These are phyloP conservation scores for Cladosporium cucumerinum DNA, from an alignment of 2,329 filamentous ascomycete species.

Conservation along the genomic window DNA sequence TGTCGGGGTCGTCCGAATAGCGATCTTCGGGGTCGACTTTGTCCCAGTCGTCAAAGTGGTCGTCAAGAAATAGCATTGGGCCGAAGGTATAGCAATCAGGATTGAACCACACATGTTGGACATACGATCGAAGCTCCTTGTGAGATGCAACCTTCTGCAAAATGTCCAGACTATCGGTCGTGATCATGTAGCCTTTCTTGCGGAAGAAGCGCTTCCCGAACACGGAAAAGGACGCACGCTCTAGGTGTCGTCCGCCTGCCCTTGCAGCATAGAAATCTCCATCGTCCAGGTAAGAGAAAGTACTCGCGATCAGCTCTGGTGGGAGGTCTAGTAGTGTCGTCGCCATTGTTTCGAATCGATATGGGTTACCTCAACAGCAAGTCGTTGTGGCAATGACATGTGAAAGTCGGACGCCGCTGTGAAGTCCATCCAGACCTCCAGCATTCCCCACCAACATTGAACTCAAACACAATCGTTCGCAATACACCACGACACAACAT, in stretches of 20 bases:
- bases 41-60: not conserved
- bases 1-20: constrained; percentile 2
- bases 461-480: constrained; percentile 7
- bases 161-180: constrained; percentile 24
- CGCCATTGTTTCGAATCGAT: constrained; percentile 11
- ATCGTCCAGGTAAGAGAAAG: constrained; percentile 25
- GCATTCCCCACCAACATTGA: constrained; percentile 19
- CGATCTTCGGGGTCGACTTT: not conserved
- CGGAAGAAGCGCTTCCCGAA: constrained; percentile 33
- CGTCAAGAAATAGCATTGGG: not conserved
- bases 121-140: constrained; percentile 25
- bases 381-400: constrained; percentile 2
- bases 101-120: constrained; percentile 36
- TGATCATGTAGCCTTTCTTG: constrained; percentile 35
- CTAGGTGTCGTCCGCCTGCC: constrained; percentile 22
- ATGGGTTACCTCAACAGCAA: not conserved
- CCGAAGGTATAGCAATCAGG: constrained; percentile 29
- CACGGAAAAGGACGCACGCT: constrained; percentile 24
- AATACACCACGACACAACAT: constrained; percentile 3
- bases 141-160: constrained; percentile 26
- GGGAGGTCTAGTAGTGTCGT: constrained; percentile 25
- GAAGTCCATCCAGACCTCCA: not conserved
- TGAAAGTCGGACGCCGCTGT: not conserved
- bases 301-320: constrained; percentile 28
- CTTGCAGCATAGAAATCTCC: constrained; percentile 26